Evolutionary conservation across 768 basidiomycete species (phyloP).

Genomic region (Kwoniella dendrophila): DNA sequence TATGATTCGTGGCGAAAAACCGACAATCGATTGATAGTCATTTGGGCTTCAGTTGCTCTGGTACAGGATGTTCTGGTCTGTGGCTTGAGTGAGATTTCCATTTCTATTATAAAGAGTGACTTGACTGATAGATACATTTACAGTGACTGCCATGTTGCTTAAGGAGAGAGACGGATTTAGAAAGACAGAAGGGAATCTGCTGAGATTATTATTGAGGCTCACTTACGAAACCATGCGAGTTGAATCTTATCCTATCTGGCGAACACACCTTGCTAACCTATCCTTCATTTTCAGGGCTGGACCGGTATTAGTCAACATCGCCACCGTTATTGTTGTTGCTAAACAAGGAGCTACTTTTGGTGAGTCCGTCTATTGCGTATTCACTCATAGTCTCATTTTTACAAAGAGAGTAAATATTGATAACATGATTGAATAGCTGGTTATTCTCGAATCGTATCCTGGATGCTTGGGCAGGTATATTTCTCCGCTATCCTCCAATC

Average conservation of each 20-base stretch:
- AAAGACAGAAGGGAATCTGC: constrained; percentile 9
- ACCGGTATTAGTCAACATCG: constrained; percentile 14
- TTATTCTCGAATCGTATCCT: constrained; percentile 23
- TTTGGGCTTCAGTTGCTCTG: constrained; percentile 19
- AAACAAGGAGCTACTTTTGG: constrained; percentile 26
- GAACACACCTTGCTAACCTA: no score
- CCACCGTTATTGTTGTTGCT: constrained; percentile 16
- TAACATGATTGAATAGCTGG: constrained; percentile 7
- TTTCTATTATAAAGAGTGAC: neutral
- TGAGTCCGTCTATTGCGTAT: constrained; percentile 7
- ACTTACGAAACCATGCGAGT: constrained; percentile 25
- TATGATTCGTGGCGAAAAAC: constrained; percentile 17
- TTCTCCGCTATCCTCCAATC: constrained; percentile 24
- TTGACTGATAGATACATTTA: neutral
- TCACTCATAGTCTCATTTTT: neutral
- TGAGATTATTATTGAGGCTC: constrained; percentile 11
- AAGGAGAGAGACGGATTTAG: constrained; percentile 12
- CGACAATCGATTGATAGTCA: constrained; percentile 18
- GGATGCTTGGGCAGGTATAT: constrained; percentile 22
- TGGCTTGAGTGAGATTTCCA: constrained; percentile 9
- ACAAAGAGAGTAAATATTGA: neutral
- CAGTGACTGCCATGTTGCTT: constrained; percentile 24
- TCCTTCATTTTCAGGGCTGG: constrained; percentile 10
- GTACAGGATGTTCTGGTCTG: constrained; percentile 18
- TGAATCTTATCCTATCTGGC: neutral